phyloP scores from a whole-genome alignment of 164 flowering plant species.

The Platanus orientalis region DNA sequence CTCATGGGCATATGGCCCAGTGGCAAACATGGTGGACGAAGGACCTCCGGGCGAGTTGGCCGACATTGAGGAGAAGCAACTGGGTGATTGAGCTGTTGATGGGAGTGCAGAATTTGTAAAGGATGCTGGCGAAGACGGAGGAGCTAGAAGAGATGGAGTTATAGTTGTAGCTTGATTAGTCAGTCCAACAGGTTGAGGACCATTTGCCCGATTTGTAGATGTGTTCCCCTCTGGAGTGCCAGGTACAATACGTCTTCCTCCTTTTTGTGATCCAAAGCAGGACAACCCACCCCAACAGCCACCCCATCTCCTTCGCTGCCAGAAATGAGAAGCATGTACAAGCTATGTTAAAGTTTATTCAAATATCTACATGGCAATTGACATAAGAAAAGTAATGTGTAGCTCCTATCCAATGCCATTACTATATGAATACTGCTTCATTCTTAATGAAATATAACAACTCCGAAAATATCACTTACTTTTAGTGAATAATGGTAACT shows the following conservation, averaged over 20 bases:
- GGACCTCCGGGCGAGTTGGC: slow-evolving; percentile 89
- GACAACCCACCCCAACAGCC: slow-evolving; percentile 70
- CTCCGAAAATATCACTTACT: too few species aligned
- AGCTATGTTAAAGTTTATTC: too few species aligned
- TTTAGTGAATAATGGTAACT: too few species aligned
- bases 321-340: too few species aligned
- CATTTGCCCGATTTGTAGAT: slow-evolving; percentile 55
- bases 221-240: slow-evolving; percentile 72
- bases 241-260: slow-evolving; percentile 87
- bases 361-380: too few species aligned
- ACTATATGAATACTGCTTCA: too few species aligned
- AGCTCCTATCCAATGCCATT: too few species aligned
- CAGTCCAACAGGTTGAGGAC: slow-evolving; percentile 54
- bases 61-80: slow-evolving; percentile 65
- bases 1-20: slow-evolving; percentile 96
- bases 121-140: slow-evolving; percentile 99
- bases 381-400: too few species aligned
- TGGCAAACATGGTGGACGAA: slow-evolving; percentile 75
- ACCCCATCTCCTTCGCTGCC: slow-evolving; percentile 59
- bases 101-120: slow-evolving; percentile 83
- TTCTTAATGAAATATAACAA: too few species aligned
- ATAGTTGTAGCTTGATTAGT: slow-evolving; percentile 51
- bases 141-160: slow-evolving; percentile 76
- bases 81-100: slow-evolving; percentile 90
- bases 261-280: slow-evolving; percentile 73